A percentile compares a stretch with the other conserved stretches of the same genome.
Conservation (phyloP, 2,329 filamentous ascomycete genomes). For the Penicillium sp. region DNA sequence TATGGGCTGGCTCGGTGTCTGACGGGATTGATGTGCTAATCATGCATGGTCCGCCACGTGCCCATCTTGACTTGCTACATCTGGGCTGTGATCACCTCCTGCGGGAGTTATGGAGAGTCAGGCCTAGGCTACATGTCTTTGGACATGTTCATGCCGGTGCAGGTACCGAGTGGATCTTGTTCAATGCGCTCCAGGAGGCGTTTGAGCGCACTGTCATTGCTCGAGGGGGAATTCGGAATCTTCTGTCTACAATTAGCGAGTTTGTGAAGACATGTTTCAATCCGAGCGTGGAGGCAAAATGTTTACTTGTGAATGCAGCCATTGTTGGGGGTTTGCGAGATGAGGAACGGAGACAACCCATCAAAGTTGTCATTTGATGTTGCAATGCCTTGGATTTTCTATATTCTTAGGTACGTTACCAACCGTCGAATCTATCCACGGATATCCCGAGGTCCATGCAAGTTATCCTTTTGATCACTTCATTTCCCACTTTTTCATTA, state of each 20-base stretch:
- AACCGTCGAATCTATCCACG: too few relatives aligned
- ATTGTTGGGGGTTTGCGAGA: constrained; percentile 20
- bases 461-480: too few relatives aligned
- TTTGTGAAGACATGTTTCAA: constrained; percentile 2
- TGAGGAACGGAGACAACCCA: constrained; percentile 13
- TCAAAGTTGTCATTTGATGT: constrained; percentile 15
- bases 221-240: constrained; percentile 14
- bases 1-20: constrained; percentile 67
- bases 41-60: constrained; percentile 71
- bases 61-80: constrained; percentile 55
- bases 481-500: too few relatives aligned
- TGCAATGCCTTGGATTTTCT: not conserved
- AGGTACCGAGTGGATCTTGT: constrained; percentile 17
- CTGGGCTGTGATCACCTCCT: constrained; percentile 67
- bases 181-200: constrained; percentile 14
- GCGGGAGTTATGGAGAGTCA: constrained; percentile 49
- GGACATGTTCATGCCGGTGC: constrained; percentile 19
- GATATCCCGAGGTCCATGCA: too few relatives aligned
- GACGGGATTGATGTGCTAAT: constrained; percentile 69
- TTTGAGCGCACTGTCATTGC: constrained; percentile 17
- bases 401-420: not conserved
- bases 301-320: constrained; percentile 21
- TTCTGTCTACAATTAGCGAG: constrained; percentile 12
- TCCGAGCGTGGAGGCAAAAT: constrained; percentile 18
- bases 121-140: constrained; percentile 16